phyloP scores from a whole-genome alignment of 495 filamentous ascomycete genomes.

The Penicillium simplicissimum region DNA sequence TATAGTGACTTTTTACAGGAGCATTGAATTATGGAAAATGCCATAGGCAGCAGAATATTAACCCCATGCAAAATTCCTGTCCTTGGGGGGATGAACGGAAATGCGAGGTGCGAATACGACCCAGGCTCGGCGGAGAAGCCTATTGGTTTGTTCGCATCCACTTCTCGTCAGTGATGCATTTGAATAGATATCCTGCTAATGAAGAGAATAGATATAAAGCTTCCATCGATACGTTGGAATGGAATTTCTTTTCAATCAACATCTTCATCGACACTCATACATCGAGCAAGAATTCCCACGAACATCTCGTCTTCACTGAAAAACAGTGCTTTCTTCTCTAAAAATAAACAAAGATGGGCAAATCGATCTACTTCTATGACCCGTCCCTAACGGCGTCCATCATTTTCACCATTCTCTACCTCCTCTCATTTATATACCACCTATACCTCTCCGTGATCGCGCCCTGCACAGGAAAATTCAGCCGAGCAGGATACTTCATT shows the following conservation, averaged over 20 bases:
- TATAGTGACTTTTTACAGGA: not conserved
- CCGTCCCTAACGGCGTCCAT: not conserved
- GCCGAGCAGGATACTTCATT: not conserved
- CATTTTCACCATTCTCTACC: not conserved
- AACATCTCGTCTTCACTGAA: not conserved
- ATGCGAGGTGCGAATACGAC: constrained; percentile 1
- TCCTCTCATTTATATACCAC: not conserved
- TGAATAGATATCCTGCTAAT: not conserved
- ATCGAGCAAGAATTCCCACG: not conserved
- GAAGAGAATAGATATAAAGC: not conserved
- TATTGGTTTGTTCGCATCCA: not conserved
- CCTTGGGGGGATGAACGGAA: not conserved
- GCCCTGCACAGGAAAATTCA: not conserved
- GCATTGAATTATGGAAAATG: not conserved
- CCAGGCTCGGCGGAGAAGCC: not conserved
- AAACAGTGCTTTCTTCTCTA: no score
- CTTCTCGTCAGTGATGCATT: not conserved
- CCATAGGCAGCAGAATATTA: not conserved
- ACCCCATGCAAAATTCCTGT: not conserved
- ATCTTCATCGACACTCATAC: not conserved
- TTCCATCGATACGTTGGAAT: not conserved
- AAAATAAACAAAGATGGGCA: not conserved
- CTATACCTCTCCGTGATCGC: not conserved
- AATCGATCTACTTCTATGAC: not conserved
- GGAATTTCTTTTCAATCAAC: not conserved